phyloP scores from a whole-genome alignment of 2,329 filamentous ascomycete species.

The Neocucurbitaria cava region DNA sequence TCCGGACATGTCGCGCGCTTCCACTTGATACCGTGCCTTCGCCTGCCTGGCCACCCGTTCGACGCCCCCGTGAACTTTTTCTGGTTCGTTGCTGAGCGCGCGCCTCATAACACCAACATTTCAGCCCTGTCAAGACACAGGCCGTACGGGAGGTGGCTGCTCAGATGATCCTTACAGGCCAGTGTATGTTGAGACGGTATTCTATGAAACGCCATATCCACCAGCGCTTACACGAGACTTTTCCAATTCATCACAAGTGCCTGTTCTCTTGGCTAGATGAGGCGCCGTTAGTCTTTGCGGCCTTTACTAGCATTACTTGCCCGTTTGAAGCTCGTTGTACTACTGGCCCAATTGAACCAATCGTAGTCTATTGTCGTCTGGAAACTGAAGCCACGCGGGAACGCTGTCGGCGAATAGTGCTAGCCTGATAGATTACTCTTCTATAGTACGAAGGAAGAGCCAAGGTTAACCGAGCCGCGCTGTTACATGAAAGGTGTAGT shows the following conservation, averaged over 20 bases:
- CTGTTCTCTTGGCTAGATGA: conserved; percentile 28
- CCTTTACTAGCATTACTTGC: conserved; percentile 24
- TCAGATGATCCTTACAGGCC: conserved; percentile 39
- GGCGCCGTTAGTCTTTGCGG: conserved; percentile 29
- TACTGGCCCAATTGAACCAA: conserved; percentile 29
- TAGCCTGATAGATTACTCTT: conserved; percentile 14
- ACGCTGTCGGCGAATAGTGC: conserved; percentile 25
- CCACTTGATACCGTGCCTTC: conserved; percentile 33
- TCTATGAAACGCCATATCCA: conserved; percentile 41
- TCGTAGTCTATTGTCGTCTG: conserved; percentile 21
- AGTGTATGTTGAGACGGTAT: conserved; percentile 17
- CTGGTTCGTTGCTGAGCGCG: conserved; percentile 42
- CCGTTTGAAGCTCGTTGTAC: conserved; percentile 28
- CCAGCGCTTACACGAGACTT: conserved; percentile 40
- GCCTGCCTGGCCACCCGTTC: conserved; percentile 36
- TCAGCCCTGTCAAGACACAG: conserved; percentile 30
- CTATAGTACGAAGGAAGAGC: conserved; percentile 7
- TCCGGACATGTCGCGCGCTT: conserved; percentile 46
- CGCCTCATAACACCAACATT: conserved; percentile 45
- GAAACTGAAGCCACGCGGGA: conserved; percentile 40
- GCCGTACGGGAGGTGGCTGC: conserved; percentile 35
- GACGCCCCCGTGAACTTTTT: conserved; percentile 32
- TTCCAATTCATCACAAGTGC: conserved; percentile 30
- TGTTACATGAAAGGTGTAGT: conserved; percentile 4
- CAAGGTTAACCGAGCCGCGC: conserved; percentile 25